Conservation (phyloP, 768 basidiomycete species). For the Boletus rubescentipes region DNA sequence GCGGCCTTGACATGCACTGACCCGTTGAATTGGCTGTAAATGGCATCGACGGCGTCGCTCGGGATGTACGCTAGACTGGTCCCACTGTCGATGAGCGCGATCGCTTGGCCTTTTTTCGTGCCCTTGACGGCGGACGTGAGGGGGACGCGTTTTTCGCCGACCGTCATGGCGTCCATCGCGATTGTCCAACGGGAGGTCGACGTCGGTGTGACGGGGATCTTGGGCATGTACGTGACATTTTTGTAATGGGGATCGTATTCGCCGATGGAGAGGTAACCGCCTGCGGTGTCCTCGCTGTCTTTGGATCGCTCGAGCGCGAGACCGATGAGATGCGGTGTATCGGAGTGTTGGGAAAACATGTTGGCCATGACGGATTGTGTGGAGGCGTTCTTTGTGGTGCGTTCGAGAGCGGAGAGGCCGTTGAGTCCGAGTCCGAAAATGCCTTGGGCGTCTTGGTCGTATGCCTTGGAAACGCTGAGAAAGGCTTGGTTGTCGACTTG, state of each 20-base stretch:
- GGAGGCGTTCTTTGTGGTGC: conserved; percentile 11
- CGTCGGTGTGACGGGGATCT: conserved; percentile 35
- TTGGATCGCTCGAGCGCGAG: conserved; percentile 42
- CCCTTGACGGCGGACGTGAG: conserved; percentile 33
- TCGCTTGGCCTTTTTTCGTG: conserved; percentile 31
- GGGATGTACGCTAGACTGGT: conserved; percentile 41
- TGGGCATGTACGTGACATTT: conserved; percentile 30
- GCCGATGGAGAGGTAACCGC: conserved; percentile 43
- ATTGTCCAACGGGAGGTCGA: conserved; percentile 42
- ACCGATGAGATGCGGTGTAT: conserved; percentile 39
- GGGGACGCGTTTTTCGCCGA: conserved; percentile 29
- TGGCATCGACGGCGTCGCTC: conserved; percentile 32
- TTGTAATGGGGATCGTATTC: conserved; percentile 39
- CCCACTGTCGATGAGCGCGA: conserved; percentile 45
- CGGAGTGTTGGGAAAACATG: conserved; percentile 37
- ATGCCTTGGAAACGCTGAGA: conserved; percentile 20
- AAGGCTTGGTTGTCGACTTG: conserved; percentile 29
- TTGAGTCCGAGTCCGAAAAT: conserved; percentile 30
- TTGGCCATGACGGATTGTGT: conserved; percentile 38
- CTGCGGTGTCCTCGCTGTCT: conserved; percentile 40
- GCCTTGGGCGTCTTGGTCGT: conserved; percentile 17
- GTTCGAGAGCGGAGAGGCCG: conserved; percentile 24
- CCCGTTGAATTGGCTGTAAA: conserved; percentile 40
- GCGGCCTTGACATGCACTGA: conserved; percentile 33
- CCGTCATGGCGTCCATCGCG: conserved; percentile 37